Evolutionary conservation across 2,329 filamentous ascomycete species (phyloP), one percentile per base, ranked within the genome.

Genomic region (Ophiostoma novo-ulmi): DNA sequence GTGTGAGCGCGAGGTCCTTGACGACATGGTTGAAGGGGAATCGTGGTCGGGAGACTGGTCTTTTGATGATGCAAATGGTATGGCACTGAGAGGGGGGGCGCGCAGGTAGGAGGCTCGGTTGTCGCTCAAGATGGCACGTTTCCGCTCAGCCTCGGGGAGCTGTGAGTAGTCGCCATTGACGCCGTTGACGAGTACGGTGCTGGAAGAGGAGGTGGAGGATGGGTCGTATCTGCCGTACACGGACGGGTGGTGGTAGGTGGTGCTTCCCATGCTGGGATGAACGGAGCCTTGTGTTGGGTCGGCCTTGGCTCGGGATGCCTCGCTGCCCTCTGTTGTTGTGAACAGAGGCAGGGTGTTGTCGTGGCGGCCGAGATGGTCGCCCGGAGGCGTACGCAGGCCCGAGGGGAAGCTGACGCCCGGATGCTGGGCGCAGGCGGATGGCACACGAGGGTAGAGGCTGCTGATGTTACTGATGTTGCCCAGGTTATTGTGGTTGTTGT

Each of bases 131-230:
- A 72, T 68, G 5, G 72, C 70, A 3, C 75, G 73, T 35, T 70
- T 74, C 22, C 74, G 72, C 44, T 76, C 74, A 11, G 73, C 72
- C 5, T 75, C 73, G 38, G 74, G 69, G 14, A 73, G 55, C 22
- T 67, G 67, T 52, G 73, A 55, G 63, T 65, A 65, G 63, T 68
- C 66, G 65, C 65, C 41, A 44, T 55, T 55, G 22, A 22, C 68
- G 22, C 44, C 38, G 20, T 35, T 31, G 36, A 5, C 67, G n/a
- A n/a, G 35, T 6, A 20, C 61, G 61, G 35, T 22, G 31, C 7
- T 64, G 61, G 36, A 22, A 8, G 35, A 20, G 14, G 63, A 13
- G 36, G 63, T 65, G 7, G 36, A 38, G 35, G 63, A 41, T 13
- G 36, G 10, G 35, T n/a, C 36, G 36, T 65, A 65, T 39, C 63